A percentile compares a stretch with the other conserved stretches of the same genome.
Conservation (phyloP, 2,329 filamentous ascomycete species). For the Trichoderma semiorbis region DNA sequence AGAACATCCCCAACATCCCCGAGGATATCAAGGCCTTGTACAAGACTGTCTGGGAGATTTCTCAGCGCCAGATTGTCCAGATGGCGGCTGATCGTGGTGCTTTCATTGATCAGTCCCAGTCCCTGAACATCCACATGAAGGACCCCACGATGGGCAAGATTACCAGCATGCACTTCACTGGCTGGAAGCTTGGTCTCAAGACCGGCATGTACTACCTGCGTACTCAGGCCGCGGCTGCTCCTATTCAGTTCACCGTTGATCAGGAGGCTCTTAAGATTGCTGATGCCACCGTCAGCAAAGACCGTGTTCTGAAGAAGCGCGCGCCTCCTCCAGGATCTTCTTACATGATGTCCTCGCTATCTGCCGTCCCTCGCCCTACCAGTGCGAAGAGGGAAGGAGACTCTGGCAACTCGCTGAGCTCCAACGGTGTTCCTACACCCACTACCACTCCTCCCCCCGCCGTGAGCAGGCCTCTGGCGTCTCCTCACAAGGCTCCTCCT, state of each 20-base stretch:
- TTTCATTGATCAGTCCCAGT: slow-evolving; percentile 98
- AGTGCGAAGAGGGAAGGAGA: slow-evolving; percentile 55
- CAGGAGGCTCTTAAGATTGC: slow-evolving; percentile 88
- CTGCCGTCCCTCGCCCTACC: slow-evolving; percentile 65
- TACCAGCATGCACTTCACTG: slow-evolving; percentile 98
- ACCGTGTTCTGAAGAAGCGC: slow-evolving; percentile 66
- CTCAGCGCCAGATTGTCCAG: slow-evolving; percentile 89
- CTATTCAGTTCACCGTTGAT: slow-evolving; percentile 98
- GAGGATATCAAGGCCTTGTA: slow-evolving; percentile 94
- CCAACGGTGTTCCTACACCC: slow-evolving; percentile 66
- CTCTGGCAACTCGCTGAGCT: slow-evolving; percentile 34
- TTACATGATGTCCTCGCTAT: slow-evolving; percentile 55
- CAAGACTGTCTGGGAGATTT: slow-evolving; percentile 99
- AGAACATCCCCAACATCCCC: slow-evolving; percentile 95
- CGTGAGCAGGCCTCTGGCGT: slow-evolving; percentile 43
- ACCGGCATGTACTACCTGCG: slow-evolving; percentile 99
- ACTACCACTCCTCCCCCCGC: slow-evolving; percentile 61
- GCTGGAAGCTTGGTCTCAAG: slow-evolving; percentile 99
- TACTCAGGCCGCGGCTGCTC: slow-evolving; percentile 92
- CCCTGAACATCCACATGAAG: slow-evolving; percentile 99
- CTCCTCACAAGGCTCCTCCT: slow-evolving; percentile 59
- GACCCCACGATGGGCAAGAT: slow-evolving; percentile 99
- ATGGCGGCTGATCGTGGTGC: slow-evolving; percentile 98
- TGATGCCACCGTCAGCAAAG: slow-evolving; percentile 72
- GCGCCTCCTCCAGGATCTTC: slow-evolving; percentile 52